These are phyloP conservation scores for Fusarium albosuccineum DNA, from an alignment of 2,329 filamentous ascomycete species.

Conservation along the genomic window DNA sequence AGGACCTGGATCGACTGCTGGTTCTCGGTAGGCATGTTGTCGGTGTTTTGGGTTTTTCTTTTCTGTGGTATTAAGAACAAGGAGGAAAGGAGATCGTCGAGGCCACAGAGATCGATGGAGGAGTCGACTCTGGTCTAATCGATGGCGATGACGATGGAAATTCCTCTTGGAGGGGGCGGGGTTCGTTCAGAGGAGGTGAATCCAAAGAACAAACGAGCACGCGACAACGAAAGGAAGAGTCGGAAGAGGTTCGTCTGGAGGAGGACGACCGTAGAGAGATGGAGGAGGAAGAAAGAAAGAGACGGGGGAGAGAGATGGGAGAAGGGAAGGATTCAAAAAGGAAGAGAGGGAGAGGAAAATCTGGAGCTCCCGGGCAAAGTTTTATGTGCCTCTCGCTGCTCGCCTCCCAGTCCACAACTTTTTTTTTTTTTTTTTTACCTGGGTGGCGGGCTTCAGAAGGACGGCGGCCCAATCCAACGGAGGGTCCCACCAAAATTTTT, in stretches of 20 bases:
- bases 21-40: constrained; percentile 65
- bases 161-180: constrained; percentile 50
- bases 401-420: constrained; percentile 46
- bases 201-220: constrained; percentile 52
- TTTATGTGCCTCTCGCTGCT: constrained; percentile 48
- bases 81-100: constrained; percentile 42
- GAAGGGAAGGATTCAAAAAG: constrained; percentile 46
- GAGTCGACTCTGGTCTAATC: constrained; percentile 57
- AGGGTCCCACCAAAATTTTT: constrained; percentile 41
- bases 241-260: constrained; percentile 56
- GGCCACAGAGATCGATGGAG: constrained; percentile 56
- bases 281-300: constrained; percentile 52
- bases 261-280: constrained; percentile 57
- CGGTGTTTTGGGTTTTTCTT: constrained; percentile 41
- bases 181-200: constrained; percentile 51
- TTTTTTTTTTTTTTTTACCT: constrained; percentile 45
- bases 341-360: constrained; percentile 47
- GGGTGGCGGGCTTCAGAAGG: constrained; percentile 18
- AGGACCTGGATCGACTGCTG: constrained; percentile 75
- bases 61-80: constrained; percentile 43
- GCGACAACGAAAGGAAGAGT: constrained; percentile 42
- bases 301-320: constrained; percentile 49
- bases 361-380: constrained; percentile 48
- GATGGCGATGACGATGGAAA: constrained; percentile 53
- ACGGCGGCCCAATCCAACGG: constrained; percentile 19